Evolutionary conservation across 176 grass and related monocot genomes (phyloP).

Genomic region (Raddia guianensis): DNA sequence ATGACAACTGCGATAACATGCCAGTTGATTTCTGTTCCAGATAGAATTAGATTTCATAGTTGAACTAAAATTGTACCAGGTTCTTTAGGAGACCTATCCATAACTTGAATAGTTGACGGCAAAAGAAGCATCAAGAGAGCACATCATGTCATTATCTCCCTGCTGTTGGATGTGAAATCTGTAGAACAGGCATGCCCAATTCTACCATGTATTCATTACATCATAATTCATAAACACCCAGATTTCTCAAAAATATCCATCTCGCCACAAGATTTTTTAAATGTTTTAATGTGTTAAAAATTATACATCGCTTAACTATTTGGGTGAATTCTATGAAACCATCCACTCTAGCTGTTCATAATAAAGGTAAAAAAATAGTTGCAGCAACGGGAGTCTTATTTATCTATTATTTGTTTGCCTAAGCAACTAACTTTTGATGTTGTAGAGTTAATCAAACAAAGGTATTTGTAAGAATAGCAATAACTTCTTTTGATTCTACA

Average conservation of each 20-base stretch:
- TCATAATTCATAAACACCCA: background rate
- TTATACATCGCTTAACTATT: background rate
- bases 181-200: background rate
- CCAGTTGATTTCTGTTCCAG: slow-evolving; percentile 16
- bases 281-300: background rate
- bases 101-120: background rate
- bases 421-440: background rate
- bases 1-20: background rate
- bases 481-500: slow-evolving; percentile 35
- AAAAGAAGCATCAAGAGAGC: background rate
- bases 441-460: background rate
- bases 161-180: background rate
- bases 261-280: background rate
- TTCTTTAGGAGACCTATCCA: background rate
- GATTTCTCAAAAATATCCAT: background rate
- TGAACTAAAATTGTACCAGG: background rate
- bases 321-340: background rate
- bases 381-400: background rate
- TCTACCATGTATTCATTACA: slow-evolving; percentile 5
- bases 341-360: background rate
- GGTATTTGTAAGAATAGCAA: background rate
- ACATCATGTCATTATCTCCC: background rate
- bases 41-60: slow-evolving; percentile 24
- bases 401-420: slow-evolving; percentile 5
- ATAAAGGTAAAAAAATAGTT: background rate